phyloP scores from a whole-genome alignment of 345 rosid genomes.

The Abelmoschus esculentus region DNA sequence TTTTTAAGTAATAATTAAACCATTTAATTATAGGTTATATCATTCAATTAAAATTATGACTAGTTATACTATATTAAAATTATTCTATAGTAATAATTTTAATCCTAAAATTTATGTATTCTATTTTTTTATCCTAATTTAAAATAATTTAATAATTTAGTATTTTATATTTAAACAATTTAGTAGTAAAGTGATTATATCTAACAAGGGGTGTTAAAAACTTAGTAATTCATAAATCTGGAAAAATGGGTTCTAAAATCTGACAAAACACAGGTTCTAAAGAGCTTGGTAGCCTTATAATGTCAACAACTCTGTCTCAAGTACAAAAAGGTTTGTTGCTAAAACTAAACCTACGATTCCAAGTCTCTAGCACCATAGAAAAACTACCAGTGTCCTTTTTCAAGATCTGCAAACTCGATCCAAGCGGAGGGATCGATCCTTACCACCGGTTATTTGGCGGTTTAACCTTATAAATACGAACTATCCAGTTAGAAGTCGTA shows the following conservation, averaged over 20 bases:
- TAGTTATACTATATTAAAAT: too few relatives aligned
- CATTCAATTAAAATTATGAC: too few relatives aligned
- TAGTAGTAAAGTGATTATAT: too few relatives aligned
- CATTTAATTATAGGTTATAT: too few relatives aligned
- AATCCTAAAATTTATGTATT: too few relatives aligned
- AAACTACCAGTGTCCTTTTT: not conserved
- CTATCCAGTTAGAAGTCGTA: slow-evolving; percentile 96
- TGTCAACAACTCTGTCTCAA: not conserved
- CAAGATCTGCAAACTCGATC: not conserved
- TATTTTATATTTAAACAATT: too few relatives aligned
- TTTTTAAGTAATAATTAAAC: too few relatives aligned
- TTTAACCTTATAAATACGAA: slow-evolving; percentile 92
- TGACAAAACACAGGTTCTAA: not conserved
- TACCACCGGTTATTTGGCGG: slow-evolving; percentile 93
- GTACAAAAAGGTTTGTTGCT: not conserved
- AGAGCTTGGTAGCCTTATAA: not conserved
- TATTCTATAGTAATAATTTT: too few relatives aligned
- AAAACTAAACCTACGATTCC: not conserved
- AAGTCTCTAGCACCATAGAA: not conserved
- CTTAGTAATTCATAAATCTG: not conserved
- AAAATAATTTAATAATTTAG: too few relatives aligned
- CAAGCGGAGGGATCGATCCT: slow-evolving; percentile 9
- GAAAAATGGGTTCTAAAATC: not conserved
- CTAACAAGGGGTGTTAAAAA: too few relatives aligned
- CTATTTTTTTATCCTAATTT: too few relatives aligned